Evolutionary conservation across 2,329 filamentous ascomycete species (phyloP), one percentile per base, ranked within the genome.

Genomic region (Phaeosphaeriaceae sp.): DNA sequence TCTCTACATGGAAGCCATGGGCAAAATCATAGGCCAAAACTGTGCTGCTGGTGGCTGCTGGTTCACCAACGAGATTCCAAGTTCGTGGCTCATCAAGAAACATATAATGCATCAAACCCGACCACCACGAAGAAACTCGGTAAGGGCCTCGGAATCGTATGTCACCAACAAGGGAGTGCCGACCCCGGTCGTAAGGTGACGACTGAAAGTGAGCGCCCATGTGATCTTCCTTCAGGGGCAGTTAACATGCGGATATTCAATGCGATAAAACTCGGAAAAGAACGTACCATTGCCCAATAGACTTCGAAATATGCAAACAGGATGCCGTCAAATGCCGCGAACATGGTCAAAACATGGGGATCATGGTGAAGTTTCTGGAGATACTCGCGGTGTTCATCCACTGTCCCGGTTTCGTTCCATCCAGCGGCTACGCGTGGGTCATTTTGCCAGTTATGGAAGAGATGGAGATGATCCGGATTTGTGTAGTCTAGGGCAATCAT

Each of bases 401-500:
- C 73, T 1, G 87, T 88, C 26, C 89, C 89, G 1, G 87, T 89
- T 75, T 90, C 85, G 66, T 90, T 89, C 89, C 89, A 92, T 3
- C 88, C 88, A 64, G 87, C 83, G 3, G 87, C 87, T 26, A 93
- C 89, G 42, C 89, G 87, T 43, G 89, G 89, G 66, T 92, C 89
- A 66, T 93, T 93, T 74, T 92, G 89, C 89, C 89, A 93, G 48
- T 79, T 80, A 73, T 92, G 86, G 77, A 93, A 92, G 4, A 90
- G 78, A 13, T 78, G 74, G 42, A 92, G 74, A 72, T 93, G 88
- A 61, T 83, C 79, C 1, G 76, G 66, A 63, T 89, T 77, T 26
- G 79, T 65, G 73, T 83, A 89, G 69, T 92, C 86, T 1, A 93
- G 79, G 9, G 84, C 85, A n/a, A 88, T 79, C 78, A 92, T 88